phyloP scores from a whole-genome alignment of 139 green algal genomes.

The Haematococcus lacustris region DNA sequence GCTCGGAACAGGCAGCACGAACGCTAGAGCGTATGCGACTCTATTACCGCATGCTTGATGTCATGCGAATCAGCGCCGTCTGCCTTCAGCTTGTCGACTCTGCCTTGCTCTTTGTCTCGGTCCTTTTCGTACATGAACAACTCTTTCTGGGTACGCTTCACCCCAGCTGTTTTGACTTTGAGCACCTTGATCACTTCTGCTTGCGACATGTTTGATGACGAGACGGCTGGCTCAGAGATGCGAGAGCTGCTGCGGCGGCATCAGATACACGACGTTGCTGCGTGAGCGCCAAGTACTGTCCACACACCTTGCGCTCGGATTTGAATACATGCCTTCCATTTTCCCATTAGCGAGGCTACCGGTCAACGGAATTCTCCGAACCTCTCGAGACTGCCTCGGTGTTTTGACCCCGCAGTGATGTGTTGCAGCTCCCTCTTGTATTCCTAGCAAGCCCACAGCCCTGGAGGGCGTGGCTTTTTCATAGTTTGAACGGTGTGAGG shows the following conservation, averaged over 20 bases:
- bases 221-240: neutral
- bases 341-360: too few species aligned
- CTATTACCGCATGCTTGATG: constrained; percentile 76
- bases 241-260: neutral
- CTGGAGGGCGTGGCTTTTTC: too few species aligned
- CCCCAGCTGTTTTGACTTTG: constrained; percentile 62
- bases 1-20: neutral
- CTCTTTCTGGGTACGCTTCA: constrained; percentile 78
- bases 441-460: too few species aligned
- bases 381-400: too few species aligned
- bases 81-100: constrained; percentile 66
- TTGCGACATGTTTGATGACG: constrained; percentile 10
- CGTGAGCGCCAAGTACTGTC: neutral
- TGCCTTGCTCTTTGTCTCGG: constrained; percentile 49
- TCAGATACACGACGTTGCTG: too few species aligned
- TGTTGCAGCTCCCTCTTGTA: too few species aligned
- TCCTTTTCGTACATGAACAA: constrained; percentile 73
- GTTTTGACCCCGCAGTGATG: too few species aligned
- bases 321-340: too few species aligned
- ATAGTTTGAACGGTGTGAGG: too few species aligned
- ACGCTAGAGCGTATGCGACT: neutral
- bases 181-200: constrained; percentile 18
- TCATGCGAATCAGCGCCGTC: constrained; percentile 59
- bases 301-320: neutral
- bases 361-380: too few species aligned